phyloP scores from a whole-genome alignment of 768 basidiomycete species.

The Trametes cingulata region DNA sequence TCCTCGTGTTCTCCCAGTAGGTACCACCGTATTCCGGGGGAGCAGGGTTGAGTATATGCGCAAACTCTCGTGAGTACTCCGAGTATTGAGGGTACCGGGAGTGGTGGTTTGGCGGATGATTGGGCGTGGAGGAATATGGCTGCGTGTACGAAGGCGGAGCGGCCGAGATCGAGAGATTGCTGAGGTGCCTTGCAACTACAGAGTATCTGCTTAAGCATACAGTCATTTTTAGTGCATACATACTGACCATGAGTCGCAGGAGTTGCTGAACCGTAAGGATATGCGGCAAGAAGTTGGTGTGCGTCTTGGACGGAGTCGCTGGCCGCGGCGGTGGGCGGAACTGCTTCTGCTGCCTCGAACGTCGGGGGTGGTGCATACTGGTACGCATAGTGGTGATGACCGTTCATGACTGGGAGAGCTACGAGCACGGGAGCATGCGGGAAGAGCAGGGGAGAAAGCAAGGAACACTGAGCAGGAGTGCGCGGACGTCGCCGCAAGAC shows the following conservation, averaged over 20 bases:
- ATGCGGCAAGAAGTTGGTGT: constrained; percentile 63
- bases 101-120: constrained; percentile 32
- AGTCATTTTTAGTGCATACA: not conserved
- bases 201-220: constrained; percentile 21
- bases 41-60: constrained; percentile 54
- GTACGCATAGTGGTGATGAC: not conserved
- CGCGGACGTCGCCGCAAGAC: constrained; percentile 15
- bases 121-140: constrained; percentile 43
- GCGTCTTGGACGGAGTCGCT: constrained; percentile 65
- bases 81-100: constrained; percentile 56
- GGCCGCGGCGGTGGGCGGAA: constrained; percentile 12
- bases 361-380: not conserved
- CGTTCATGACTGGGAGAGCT: constrained; percentile 9
- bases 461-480: too few relatives aligned
- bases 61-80: constrained; percentile 65
- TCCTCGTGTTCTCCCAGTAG: constrained; percentile 66
- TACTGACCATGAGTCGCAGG: constrained; percentile 72
- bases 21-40: constrained; percentile 46
- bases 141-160: constrained; percentile 66
- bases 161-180: constrained; percentile 56
- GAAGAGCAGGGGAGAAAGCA: not conserved
- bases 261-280: constrained; percentile 75
- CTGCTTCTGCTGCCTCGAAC: constrained; percentile 2
- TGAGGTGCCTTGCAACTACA: constrained; percentile 67
- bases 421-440: not conserved